phyloP scores from a whole-genome alignment of 306 rosid species.

The Vigna radiata region DNA sequence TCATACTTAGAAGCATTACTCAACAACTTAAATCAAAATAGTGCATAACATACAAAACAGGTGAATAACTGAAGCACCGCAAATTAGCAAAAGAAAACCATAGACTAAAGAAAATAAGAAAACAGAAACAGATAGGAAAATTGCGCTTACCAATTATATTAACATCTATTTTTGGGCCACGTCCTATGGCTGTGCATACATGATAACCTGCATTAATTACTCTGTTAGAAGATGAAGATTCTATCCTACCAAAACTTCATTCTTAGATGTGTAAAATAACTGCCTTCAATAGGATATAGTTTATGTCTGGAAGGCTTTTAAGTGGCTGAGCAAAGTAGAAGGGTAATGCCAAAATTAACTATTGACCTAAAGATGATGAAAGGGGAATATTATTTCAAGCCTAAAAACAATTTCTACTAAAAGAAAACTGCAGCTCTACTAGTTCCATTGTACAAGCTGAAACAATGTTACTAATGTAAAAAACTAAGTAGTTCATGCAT shows the following conservation, averaged over 20 bases:
- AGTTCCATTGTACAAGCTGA: neutral
- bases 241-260: constrained; percentile 31
- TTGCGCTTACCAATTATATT: constrained; percentile 68
- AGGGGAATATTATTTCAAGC: constrained; percentile 16
- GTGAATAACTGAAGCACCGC: constrained; percentile 36
- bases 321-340: constrained; percentile 19
- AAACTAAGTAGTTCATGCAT: constrained; percentile 11
- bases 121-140: constrained; percentile 25
- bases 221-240: constrained; percentile 48
- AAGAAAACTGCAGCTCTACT: neutral
- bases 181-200: constrained; percentile 79
- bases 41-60: constrained; percentile 24
- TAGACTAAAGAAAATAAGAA: constrained; percentile 27
- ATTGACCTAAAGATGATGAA: constrained; percentile 34
- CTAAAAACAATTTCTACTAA: constrained; percentile 26
- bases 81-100: constrained; percentile 31
- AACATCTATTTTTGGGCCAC: constrained; percentile 54
- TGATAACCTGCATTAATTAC: constrained; percentile 74
- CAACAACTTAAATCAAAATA: constrained; percentile 29
- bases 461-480: constrained; percentile 28
- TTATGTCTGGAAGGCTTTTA: constrained; percentile 17
- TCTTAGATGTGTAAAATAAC: neutral
- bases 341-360: constrained; percentile 2
- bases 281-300: constrained; percentile 16
- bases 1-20: constrained; percentile 23